Base-by-base conservation (phyloP, 2,329 filamentous ascomycete genomes). In the Diaporthe vaccinii region DNA sequence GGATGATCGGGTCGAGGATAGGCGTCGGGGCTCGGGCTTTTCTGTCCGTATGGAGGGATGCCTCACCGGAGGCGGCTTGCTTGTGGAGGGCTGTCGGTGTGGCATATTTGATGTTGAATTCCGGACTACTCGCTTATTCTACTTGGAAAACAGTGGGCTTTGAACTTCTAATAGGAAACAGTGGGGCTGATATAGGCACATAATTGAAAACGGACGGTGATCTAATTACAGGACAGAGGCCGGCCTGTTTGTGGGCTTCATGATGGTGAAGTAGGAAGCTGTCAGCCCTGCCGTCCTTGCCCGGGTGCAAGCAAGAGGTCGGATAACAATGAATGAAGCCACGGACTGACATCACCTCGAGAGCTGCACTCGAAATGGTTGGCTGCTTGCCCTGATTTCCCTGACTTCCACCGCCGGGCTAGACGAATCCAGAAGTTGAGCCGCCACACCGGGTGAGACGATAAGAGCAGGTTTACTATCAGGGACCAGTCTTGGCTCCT, bases 291-390 rank as follows among this genome's bases (percentile, higher is more conserved):
- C 22, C 12, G 8, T 53, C 20, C 4, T n/a, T n/a, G n/a, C n/a
- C n/a, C n/a, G n/a, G n/a, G 25, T 10, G 20, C 20, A n/a, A 58
- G 15, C 34, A 41, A 15, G 17, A 68, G 4, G 41, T 14, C 46
- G 9, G 46, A 15, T 25, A 39, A 12, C 31, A 34, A 4, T 53
- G 65, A 41, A 7, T 53, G 44, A 72, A 72, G 57, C 44, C 31
- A n/a, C 10, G 9, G 17, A 22, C 70, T 72, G 70, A 72, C 70
- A 72, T 72, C 70, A 72, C 70, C 69, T 10, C 31, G 46, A 39
- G 22, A 51, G 46, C 31, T 53, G 9, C 22, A 17, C 5, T 41
- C 3, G 15, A 6, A 5, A 12, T 51, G 44, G 57, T 62, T 72
- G 57, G 70, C n/a, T 46, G 41, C 57, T 41, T 36, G 57, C 57